phyloP scores from a whole-genome alignment of 768 basidiomycete species.

The Calocybe indica region DNA sequence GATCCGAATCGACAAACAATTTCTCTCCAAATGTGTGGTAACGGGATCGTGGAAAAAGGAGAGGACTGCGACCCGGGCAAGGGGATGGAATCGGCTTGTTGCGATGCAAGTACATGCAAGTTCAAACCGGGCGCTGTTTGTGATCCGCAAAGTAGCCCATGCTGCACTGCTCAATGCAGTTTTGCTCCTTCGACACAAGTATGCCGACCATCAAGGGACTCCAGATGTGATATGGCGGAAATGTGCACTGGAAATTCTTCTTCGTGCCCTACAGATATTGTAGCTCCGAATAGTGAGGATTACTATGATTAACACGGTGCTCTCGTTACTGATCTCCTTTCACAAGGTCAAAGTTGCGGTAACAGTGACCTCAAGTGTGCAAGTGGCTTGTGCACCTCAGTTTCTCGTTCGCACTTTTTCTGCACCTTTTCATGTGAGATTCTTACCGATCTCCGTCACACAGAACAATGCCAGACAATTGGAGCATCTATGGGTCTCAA shows the following conservation, averaged over 20 bases:
- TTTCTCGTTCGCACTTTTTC: slow-evolving; percentile 42
- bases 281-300: slow-evolving; percentile 53
- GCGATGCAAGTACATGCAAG: slow-evolving; percentile 70
- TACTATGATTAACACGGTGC: neutral
- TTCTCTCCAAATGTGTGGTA: slow-evolving; percentile 72
- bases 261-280: slow-evolving; percentile 61
- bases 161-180: slow-evolving; percentile 65
- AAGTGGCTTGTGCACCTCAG: slow-evolving; percentile 72
- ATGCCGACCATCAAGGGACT: slow-evolving; percentile 65
- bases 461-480: slow-evolving; percentile 72
- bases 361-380: slow-evolving; percentile 62
- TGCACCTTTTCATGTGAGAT: slow-evolving; percentile 6
- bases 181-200: slow-evolving; percentile 65
- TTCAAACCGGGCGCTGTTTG: slow-evolving; percentile 68
- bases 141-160: slow-evolving; percentile 69
- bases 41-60: slow-evolving; percentile 75
- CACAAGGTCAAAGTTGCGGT: slow-evolving; percentile 61
- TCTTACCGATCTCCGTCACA: neutral
- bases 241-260: slow-evolving; percentile 72
- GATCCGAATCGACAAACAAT: slow-evolving; percentile 39
- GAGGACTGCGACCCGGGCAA: slow-evolving; percentile 86
- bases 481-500: slow-evolving; percentile 68
- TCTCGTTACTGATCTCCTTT: slow-evolving; percentile 7
- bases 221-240: slow-evolving; percentile 64
- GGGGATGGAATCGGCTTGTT: slow-evolving; percentile 59